Base-by-base conservation (phyloP, 257 asterid species). In the Echium plantagineum region DNA sequence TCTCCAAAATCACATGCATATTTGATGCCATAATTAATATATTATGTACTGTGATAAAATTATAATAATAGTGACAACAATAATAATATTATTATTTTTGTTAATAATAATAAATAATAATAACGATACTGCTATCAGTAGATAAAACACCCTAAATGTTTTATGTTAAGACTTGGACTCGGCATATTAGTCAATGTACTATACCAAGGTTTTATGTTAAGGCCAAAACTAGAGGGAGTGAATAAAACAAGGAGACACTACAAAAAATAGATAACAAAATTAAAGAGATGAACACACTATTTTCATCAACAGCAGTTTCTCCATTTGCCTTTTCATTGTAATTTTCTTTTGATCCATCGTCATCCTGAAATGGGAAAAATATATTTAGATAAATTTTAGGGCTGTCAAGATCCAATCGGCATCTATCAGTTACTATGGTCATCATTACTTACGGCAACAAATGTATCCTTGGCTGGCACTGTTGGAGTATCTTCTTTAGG, bases 241-340 rank as follows among this genome's bases (percentile, higher is more conserved):
- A 42, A 42, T 28, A 28, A 28, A 28, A 28, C 32, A 28, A 3
- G 32, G 32, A 28, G 7, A 4, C 4, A 3, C n/a, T n/a, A 28
- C 5, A 12, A 10, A 10, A 42, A 12, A 12, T 42, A 42, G 16
- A 42, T 12, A 42, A 42, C 0, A 13, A 42, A 42, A 42, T 42
- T 32, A 9, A 72, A 47, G 28, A 21, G 60, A 16, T 21, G 62
- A 64, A 78, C 95, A 84, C 71, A 84, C 94, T 60, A 75, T 80
- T 73, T 26, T 69, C 80, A 62, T 78, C 85, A 32, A 63, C 66
- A 60, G 76, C 63, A 66, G 63, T 80, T 28, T 62, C 77, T n/a
- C 53, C 72, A 59, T 26, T 77, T 7, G 24, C 69, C 71, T 68
- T 74, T 65, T 73, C 81, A 60, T 66, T 67, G 42, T 72, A 64